Conservation (phyloP, 352 stramenopile species). For the Thraustotheca clavata region DNA sequence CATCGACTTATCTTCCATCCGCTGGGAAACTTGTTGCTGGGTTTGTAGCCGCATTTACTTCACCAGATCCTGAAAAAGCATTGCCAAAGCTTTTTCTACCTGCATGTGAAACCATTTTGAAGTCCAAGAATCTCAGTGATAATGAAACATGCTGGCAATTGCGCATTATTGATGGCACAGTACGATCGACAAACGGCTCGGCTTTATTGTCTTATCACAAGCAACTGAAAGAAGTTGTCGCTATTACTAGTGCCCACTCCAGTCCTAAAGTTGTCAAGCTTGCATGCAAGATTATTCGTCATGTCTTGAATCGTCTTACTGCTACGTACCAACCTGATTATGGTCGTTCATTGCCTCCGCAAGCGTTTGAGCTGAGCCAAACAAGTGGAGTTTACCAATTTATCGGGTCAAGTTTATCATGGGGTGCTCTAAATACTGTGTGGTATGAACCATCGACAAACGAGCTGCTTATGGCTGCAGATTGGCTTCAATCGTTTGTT, state of each 20-base stretch:
- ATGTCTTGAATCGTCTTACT: slow-evolving; percentile 38
- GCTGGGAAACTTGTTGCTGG: slow-evolving; percentile 48
- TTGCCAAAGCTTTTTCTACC: slow-evolving; percentile 11
- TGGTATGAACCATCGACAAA: slow-evolving; percentile 55
- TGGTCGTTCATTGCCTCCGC: slow-evolving; percentile 43
- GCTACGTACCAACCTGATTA: slow-evolving; percentile 45
- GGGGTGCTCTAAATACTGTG: slow-evolving; percentile 36
- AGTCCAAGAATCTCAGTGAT: slow-evolving; percentile 3
- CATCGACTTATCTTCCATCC: slow-evolving; percentile 31
- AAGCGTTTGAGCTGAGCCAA: slow-evolving; percentile 36
- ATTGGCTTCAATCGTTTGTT: slow-evolving; percentile 45
- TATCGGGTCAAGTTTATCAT: slow-evolving; percentile 40
- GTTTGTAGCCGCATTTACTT: slow-evolving; percentile 31
- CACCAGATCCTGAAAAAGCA: background rate
- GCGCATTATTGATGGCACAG: slow-evolving; percentile 41
- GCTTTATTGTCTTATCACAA: slow-evolving; percentile 32
- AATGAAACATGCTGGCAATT: slow-evolving; percentile 44
- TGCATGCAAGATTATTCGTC: slow-evolving; percentile 32
- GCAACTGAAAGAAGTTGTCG: slow-evolving; percentile 35
- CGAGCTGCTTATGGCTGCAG: slow-evolving; percentile 44
- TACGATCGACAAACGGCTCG: slow-evolving; percentile 27
- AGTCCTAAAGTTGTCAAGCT: slow-evolving; percentile 55
- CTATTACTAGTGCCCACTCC: slow-evolving; percentile 33
- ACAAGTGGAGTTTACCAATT: slow-evolving; percentile 51
- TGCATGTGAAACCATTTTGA: background rate